Evolutionary conservation across 1,139 yeast genomes (phyloP), one percentile per base, ranked within the genome.

Genomic region (Sugiyamaella japonica): DNA sequence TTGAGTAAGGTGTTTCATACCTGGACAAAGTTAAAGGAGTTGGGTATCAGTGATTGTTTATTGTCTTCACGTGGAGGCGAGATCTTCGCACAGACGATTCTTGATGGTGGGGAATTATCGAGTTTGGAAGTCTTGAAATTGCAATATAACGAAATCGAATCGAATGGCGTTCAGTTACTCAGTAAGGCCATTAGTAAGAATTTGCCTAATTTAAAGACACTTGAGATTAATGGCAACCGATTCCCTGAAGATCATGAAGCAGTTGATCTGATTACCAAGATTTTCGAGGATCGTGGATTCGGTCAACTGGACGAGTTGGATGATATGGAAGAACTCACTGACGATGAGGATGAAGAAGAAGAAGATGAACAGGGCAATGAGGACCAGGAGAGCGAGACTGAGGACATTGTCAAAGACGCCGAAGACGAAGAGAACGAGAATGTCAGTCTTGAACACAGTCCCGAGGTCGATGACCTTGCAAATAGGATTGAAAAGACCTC

Each of bases 161-260:
- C 79, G 41, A 79, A 79, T 42, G 80, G 93, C 9, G 77, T 93
- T 63, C 74, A 76, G 50, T 69, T 80, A 23, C 75, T 93, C 57
- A 79, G 77, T 47, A 73, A 75, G 13, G 83, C 84, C 31, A 73
- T 85, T 63, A 70, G 76, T 54, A 63, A 73, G 34, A 81, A 82
- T 51, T 75, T 91, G 62, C 86, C 89, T 49, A 76, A 77, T 41
- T 77, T 93, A 68, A 76, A 81, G 65, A 56, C 65, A 12, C 76
- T 93, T 63, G 98, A 95, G 74, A 79, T 93, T 61, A 93, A 93
- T 66, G 99, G 99, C 67, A 93, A 93, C 74, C 79, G 88, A 67
- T 86, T 93, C 59, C 84, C 86, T 48, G 96, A 89, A 64, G 97
- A 90, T 62, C 78, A 83, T 38, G 80, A 79, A 46, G 70, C 81